Evolutionary conservation across 2,329 filamentous ascomycete species (phyloP).

Genomic region (Trichophaea hybrida): DNA sequence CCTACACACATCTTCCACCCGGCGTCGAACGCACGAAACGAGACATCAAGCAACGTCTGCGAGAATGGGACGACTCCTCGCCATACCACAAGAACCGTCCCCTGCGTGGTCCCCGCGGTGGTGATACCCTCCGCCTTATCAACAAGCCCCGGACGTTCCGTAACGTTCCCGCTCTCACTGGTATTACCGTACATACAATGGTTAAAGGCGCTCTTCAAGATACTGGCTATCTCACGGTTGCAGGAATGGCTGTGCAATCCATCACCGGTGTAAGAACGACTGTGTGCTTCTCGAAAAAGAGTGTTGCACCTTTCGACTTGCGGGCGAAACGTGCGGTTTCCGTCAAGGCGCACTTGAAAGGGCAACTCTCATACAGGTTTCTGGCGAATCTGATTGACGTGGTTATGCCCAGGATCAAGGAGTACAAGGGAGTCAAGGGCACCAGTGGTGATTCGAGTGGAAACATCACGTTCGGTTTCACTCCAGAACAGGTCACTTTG

Average conservation of each 20-base stretch:
- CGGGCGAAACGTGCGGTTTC: constrained; percentile 56
- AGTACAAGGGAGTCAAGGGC: constrained; percentile 70
- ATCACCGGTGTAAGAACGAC: constrained; percentile 64
- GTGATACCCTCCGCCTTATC: constrained; percentile 54
- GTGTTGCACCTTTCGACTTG: constrained; percentile 62
- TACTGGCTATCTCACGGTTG: constrained; percentile 63
- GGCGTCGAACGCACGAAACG: constrained; percentile 48
- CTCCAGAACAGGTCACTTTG: constrained; percentile 56
- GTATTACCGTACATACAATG: constrained; percentile 66
- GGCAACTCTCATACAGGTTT: constrained; percentile 78
- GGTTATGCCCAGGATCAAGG: constrained; percentile 88
- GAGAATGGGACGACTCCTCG: constrained; percentile 76
- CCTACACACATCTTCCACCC: constrained; percentile 73
- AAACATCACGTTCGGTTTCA: constrained; percentile 72
- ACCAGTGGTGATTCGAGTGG: constrained; percentile 73
- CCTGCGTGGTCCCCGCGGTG: constrained; percentile 68
- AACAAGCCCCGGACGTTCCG: constrained; percentile 63
- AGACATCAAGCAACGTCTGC: constrained; percentile 46
- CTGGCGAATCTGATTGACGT: constrained; percentile 78
- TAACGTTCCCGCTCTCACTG: constrained; percentile 69
- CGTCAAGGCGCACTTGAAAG: constrained; percentile 61
- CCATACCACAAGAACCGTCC: constrained; percentile 91
- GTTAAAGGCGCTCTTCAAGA: constrained; percentile 54
- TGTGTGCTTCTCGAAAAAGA: constrained; percentile 54
- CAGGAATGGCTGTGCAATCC: constrained; percentile 68